Evolutionary conservation across 805 yeast genomes (phyloP), one percentile per base, ranked within the genome.

Genomic region (Candida piceae): DNA sequence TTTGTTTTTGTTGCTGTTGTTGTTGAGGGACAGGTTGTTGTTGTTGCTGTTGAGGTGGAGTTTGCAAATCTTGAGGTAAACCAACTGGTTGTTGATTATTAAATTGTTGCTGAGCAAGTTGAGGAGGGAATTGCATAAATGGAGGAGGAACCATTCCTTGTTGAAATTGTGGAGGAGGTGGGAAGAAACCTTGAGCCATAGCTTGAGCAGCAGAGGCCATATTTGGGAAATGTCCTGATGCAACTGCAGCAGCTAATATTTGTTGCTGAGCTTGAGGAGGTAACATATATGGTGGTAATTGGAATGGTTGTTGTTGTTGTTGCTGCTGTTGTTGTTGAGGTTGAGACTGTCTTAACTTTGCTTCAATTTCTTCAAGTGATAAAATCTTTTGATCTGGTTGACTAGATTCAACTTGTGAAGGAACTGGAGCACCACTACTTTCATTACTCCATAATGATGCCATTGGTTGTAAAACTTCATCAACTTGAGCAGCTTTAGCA

Each of bases 281-380:
- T 31, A 56, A 36, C 52, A 52, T 55, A 33, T 51, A 54, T 9
- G 50, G 53, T 30, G 46, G 37, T 35, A 48, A 32, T 42, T 57
- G 41, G 29, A 42, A 35, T 25, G 41, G 50, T 24, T 44, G 60
- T 23, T 44, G 56, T 30, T 43, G 57, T 18, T 38, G 54, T 37
- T 42, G 61, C 35, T 63, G 34, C 27, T 38, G 47, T 35, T 63
- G 34, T 29, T 38, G 47, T 7, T 45, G 18, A 7, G 51, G 51
- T 39, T 64, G 71, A 38, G 70, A 66, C 5, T 72, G 68, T 41
- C 78, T 66, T 55, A 81, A 66, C 50, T 78, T 86, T 7, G 95
- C 86, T 62, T 88, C 96, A 46, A 88, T 74, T 50, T 88, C 94
- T 56, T 84, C 90, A 57, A 86, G 67, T 9, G 95, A 82, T 48